Base-by-base conservation (phyloP, 768 basidiomycete species). In the Hygrocybe punicea region DNA sequence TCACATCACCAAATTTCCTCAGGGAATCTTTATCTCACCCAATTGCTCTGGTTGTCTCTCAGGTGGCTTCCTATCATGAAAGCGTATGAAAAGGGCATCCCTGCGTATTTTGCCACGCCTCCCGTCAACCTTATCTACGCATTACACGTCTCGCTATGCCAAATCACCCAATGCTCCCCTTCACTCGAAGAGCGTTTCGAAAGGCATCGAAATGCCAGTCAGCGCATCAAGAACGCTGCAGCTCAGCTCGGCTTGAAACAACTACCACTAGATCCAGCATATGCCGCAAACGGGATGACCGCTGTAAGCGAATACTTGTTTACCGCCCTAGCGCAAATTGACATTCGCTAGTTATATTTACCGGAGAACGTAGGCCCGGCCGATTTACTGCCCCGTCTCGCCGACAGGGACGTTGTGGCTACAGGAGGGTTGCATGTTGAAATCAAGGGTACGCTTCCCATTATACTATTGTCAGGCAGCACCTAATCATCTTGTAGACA, bases 21-120 rank as follows among this genome's bases (percentile, higher is more conserved):
- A 8, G n/a, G n/a, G n/a, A n/a, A n/a, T n/a, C 33, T 6, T 34
- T 57, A 17, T 37, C 17, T 36, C 14, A 34, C 29, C 3, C 34
- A 14, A 6, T 50, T 29, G n/a, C 8, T 4, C 40, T 25, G 10
- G 11, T 4, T 29, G 16, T 47, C 5, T 47, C 5, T 11, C 54
- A 90, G 89, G 64, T 93, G 91, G 91, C 77, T 95, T 45, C 93
- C 93, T 1, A 85, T 97, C 68, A 98, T 98, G 95, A 82, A 86
- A 64, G 85, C 88, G 2, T 99, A 98, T 70, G 94, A 98, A 75
- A 73, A 74, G 57, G 91, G 91, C 58, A 74, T 73, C 10, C 79
- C 92, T 0, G 86, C 87, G 17, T 98, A 98, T 78, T 98, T 98
- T 71, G 96, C 95, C 7, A 98, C 94, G 1, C 91, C 93, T 2